Percentiles rank a stretch among this genome's conserved stretches.
Evolutionary conservation across 2,329 filamentous ascomycete genomes (phyloP).

Genomic region (Colletotrichum liriopes): DNA sequence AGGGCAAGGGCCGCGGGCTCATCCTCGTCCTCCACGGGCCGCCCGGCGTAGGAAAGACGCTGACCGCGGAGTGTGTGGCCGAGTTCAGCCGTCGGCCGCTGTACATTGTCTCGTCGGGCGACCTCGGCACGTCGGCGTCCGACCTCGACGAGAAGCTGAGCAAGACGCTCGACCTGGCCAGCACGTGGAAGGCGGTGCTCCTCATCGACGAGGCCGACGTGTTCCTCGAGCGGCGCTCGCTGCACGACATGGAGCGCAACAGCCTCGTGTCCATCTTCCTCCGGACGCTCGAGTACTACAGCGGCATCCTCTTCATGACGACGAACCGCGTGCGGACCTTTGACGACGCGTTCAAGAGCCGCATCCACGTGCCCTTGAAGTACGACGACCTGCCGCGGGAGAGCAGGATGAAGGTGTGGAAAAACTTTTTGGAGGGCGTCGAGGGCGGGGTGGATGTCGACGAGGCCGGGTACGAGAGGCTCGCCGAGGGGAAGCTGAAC

Average conservation of each 20-base stretch:
- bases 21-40: conserved; percentile 65
- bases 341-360: conserved; percentile 90
- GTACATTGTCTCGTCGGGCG: conserved; percentile 73
- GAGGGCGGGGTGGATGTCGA: conserved; percentile 58
- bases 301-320: conserved; percentile 66
- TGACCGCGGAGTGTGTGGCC: conserved; percentile 65
- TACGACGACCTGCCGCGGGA: conserved; percentile 82
- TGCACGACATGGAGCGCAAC: conserved; percentile 88
- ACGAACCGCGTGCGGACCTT: conserved; percentile 76
- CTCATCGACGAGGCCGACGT: conserved; percentile 90
- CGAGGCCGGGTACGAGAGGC: conserved; percentile 62
- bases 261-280: conserved; percentile 81
- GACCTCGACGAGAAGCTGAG: conserved; percentile 79
- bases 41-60: conserved; percentile 67
- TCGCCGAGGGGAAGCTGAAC: conserved; percentile 77
- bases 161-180: conserved; percentile 86
- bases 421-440: conserved; percentile 32
- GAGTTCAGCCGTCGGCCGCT: conserved; percentile 65
- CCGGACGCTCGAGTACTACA: conserved; percentile 66
- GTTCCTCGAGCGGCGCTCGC: conserved; percentile 86
- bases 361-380: conserved; percentile 87
- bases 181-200: conserved; percentile 88
- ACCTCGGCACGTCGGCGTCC: conserved; percentile 77
- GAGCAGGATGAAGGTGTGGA: conserved; percentile 68
- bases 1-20: conserved; percentile 58